Conservation (phyloP, 139 green algal genomes). For the Spirogloea muscicola region DNA sequence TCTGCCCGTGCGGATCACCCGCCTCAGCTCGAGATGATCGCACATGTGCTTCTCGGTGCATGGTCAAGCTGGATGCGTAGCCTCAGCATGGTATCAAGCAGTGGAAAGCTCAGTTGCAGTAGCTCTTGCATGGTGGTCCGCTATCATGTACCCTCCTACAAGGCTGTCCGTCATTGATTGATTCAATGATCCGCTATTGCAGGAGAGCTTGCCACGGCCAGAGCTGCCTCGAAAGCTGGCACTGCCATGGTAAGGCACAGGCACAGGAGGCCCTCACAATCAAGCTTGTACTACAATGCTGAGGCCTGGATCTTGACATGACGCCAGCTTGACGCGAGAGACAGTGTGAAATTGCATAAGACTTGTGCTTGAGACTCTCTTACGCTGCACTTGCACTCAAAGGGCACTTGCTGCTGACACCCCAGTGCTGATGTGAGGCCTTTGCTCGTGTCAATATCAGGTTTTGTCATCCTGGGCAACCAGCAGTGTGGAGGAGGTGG, state of each 20-base stretch:
- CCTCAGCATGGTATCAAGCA: not conserved
- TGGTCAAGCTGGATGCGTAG: not conserved
- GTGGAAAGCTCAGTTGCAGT: not conserved
- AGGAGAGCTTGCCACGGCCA: slow-evolving; percentile 47
- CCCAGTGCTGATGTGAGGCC: no score
- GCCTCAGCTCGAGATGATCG: not conserved
- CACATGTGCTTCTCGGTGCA: not conserved
- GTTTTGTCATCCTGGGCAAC: slow-evolving; percentile 49
- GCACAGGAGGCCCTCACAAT: no score
- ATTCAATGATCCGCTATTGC: not conserved
- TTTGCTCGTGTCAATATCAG: no score
- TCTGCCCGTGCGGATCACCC: not conserved
- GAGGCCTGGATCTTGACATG: no score
- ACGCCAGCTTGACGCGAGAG: no score
- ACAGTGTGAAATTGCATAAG: no score
- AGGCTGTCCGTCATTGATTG: no score
- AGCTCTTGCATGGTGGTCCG: not conserved
- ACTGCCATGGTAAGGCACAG: slow-evolving; percentile 47
- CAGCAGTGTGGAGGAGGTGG: slow-evolving; percentile 49
- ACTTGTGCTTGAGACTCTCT: no score
- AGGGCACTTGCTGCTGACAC: no score
- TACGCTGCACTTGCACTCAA: no score
- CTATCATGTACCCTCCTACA: not conserved
- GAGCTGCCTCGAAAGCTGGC: slow-evolving; percentile 18
- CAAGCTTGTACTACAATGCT: no score